phyloP scores from a whole-genome alignment of 495 filamentous ascomycete species.

The Pyronema domesticum region DNA sequence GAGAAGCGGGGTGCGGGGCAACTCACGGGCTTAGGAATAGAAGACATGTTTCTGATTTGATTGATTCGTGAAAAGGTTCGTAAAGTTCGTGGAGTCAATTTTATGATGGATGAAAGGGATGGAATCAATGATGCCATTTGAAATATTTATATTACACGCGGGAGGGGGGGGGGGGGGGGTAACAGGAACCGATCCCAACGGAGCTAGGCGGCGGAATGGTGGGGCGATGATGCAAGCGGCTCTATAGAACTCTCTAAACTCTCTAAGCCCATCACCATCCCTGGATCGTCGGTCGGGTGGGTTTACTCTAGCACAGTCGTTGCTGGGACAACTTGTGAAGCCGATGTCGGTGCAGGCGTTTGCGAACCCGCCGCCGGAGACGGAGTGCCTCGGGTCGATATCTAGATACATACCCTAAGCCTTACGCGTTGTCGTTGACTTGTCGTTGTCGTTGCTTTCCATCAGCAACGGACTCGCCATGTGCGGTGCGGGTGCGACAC shows the following conservation, averaged over 20 bases:
- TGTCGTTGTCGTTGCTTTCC: no score
- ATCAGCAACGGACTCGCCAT: no score
- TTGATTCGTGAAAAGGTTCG: background rate
- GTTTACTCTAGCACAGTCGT: no score
- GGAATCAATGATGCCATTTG: background rate
- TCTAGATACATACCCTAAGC: no score
- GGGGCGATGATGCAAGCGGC: background rate
- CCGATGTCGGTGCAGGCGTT: no score
- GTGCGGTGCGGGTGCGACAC: no score
- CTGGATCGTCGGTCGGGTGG: no score
- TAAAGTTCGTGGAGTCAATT: background rate
- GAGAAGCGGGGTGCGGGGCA: background rate
- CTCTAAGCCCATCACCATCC: slow-evolving; percentile 35
- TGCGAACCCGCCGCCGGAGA: no score
- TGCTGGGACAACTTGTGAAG: no score
- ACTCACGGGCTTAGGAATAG: slow-evolving; percentile 8
- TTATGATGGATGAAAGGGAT: background rate
- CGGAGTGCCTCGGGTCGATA: no score
- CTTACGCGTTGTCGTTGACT: no score
- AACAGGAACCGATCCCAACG: background rate
- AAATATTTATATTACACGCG: background rate
- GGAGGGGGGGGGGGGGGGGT: background rate
- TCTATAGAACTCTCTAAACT: background rate
- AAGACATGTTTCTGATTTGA: background rate
- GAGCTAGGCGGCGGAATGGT: background rate